A percentile compares a stretch with the other conserved stretches of the same genome.
Conservation (phyloP, 768 basidiomycete genomes). For the Panaeolus cyanescens region DNA sequence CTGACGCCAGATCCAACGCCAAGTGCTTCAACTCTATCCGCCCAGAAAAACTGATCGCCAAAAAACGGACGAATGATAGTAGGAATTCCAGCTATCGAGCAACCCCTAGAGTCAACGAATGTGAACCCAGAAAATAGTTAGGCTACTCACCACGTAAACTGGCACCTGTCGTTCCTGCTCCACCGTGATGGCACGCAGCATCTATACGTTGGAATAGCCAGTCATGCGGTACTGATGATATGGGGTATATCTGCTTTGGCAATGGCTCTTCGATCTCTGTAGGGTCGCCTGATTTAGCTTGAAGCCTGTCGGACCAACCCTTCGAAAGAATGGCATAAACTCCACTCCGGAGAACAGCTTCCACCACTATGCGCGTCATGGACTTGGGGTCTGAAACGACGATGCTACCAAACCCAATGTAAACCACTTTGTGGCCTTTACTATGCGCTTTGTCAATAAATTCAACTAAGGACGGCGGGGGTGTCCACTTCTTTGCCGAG, state of each 20-base stretch:
- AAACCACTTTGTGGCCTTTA: constrained; percentile 86
- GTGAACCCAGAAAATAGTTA: background rate
- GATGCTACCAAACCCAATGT: constrained; percentile 97
- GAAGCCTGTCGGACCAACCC: constrained; percentile 94
- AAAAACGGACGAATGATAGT: constrained; percentile 98
- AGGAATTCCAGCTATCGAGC: constrained; percentile 76
- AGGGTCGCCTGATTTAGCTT: constrained; percentile 60
- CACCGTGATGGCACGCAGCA: constrained; percentile 98
- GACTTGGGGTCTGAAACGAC: constrained; percentile 93
- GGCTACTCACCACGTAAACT: constrained; percentile 75
- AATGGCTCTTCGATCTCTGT: constrained; percentile 68
- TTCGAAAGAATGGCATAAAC: constrained; percentile 95
- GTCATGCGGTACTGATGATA: constrained; percentile 89
- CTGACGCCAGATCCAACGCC: constrained; percentile 88
- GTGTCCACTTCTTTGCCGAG: constrained; percentile 85
- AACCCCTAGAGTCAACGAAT: constrained; percentile 7
- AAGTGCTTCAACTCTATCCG: constrained; percentile 95
- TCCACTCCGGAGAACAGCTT: constrained; percentile 84
- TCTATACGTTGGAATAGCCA: constrained; percentile 95
- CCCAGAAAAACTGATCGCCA: constrained; percentile 98
- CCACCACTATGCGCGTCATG: constrained; percentile 90
- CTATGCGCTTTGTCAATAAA: constrained; percentile 84
- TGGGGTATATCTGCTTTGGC: constrained; percentile 79
- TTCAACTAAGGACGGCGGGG: constrained; percentile 74
- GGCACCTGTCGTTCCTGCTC: constrained; percentile 95